Evolutionary conservation across 768 basidiomycete genomes (phyloP).

Genomic region (Termitomyces sp.): DNA sequence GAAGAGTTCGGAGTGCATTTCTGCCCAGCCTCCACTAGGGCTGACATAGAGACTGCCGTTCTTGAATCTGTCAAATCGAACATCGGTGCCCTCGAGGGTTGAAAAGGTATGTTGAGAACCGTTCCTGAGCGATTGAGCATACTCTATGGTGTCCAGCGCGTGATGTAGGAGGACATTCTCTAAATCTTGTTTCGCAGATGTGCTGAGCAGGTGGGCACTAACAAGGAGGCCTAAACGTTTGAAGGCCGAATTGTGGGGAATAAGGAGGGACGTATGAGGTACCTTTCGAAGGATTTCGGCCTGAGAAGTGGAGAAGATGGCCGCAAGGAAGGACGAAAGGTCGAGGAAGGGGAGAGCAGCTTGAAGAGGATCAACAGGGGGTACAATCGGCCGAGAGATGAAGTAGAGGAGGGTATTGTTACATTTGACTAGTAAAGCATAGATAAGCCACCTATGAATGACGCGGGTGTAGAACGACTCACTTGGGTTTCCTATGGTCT

Average conservation of each 20-base stretch:
- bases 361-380: conserved; percentile 78
- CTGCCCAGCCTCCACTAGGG: conserved; percentile 77
- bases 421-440: conserved; percentile 51
- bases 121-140: conserved; percentile 54
- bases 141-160: conserved; percentile 71
- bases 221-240: conserved; percentile 79
- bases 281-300: conserved; percentile 63
- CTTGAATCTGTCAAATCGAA: conserved; percentile 60
- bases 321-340: conserved; percentile 87
- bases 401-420: conserved; percentile 88
- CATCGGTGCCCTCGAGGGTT: conserved; percentile 82
- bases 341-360: conserved; percentile 81
- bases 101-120: conserved; percentile 71
- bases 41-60: conserved; percentile 52
- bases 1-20: conserved; percentile 57
- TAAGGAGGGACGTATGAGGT: conserved; percentile 75
- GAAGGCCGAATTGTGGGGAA: conserved; percentile 91
- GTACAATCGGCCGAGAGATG: conserved; percentile 76
- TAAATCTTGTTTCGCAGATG: conserved; percentile 76
- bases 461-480: conserved; percentile 22
- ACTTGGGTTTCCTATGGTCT: conserved; percentile 77
- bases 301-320: conserved; percentile 82
- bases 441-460: conserved; percentile 9
- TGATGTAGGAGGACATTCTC: conserved; percentile 88
- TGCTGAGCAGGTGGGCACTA: conserved; percentile 79